Base-by-base conservation (phyloP, 768 basidiomycete species). In the Mrakia gelida region DNA sequence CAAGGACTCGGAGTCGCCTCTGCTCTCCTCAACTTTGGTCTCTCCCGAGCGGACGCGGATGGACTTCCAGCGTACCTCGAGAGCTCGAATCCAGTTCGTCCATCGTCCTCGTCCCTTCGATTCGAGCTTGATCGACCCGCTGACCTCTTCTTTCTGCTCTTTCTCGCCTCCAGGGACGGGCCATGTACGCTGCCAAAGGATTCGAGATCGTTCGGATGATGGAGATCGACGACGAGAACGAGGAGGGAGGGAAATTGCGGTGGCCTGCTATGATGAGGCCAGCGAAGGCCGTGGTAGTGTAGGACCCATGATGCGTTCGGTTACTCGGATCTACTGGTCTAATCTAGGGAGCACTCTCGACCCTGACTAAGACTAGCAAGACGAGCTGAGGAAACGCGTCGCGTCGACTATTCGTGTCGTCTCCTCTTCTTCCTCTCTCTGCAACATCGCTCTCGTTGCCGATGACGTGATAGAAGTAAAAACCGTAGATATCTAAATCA, bases 1-100 rank as follows among this genome's bases (percentile, higher is more conserved):
- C 75, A 75, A 34, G 75, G 75, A 7, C 26, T 52, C 4, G 75
- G 75, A 1, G 49, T 75, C 45, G 63, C 38, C 3, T 49, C 30
- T 5, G 49, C 13, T 15, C 32, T 75, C 28, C 34, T 65, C 43
- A 18, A 75, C 45, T 67, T 34, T 11, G 75, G 75, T 6, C 28
- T 67, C 11, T 49, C 45, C 0, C n/a, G 63, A 16, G 75, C 75
- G 1, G 75, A 75, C 28, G 63, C 41, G 3, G 75, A 65, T 1
- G 65, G 75, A 21, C 18, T 75, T 11, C 63, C 75, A 0, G 30
- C 3, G 30, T 70, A 26, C 34, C 34, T 70, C 34, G 67, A 70
- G 67, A 28, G n/a, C 59, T 59, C 59, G 9, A 28, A 59, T 18
- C 59, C 59, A 10, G 59, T 59, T 59, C 26, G 59, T 59, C n/a